Base-by-base conservation (phyloP, 139 green algal species). In the Chlorella sp. region DNA sequence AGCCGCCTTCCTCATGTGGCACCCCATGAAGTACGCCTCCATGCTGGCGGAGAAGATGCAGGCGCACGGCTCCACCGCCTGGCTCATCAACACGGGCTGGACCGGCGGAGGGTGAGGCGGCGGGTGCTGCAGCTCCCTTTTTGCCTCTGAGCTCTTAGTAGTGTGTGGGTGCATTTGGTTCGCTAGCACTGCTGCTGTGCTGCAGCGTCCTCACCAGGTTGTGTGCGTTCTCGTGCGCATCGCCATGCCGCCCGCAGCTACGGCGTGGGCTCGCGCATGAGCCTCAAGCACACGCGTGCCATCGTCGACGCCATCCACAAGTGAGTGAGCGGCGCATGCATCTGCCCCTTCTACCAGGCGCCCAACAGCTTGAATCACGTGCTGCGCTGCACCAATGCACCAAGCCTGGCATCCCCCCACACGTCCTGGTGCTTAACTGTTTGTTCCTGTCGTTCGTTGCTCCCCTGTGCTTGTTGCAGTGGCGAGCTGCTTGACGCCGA, bases 301-400 rank as follows among this genome's bases (percentile, higher is more conserved):
- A 99, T 99, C 71, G 88, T 99, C 60, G 87, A 98, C 75, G 94
- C 95, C 66, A 98, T 98, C 71, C 95, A 97, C 85, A 84, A 65
- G 33, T 89, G 90, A 72, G 23, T 62, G 33, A 27, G 89, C 86
- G 31, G 84, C 85, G 30, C 78, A 93, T n/a, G n/a, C n/a, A n/a
- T n/a, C 31, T 97, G 96, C 69, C 70, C 79, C 62, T 77, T 96
- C 32, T 36, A 91, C 67, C 82, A 90, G 59, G 0, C 64, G 1
- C 22, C 24, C 31, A 30, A 5, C 31, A 33, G 29, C 33, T 17
- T 73, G 3, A 10, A 22, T 5, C 59, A 31, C 22, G 22, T 64
- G 55, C 20, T 64, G 26, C 27, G 14, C 55, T 64, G 10, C 62
- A 5, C 62, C 36, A 29, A 23, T 69, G 62, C 31, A n/a, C 10